Percentiles rank a stretch among this genome's conserved stretches.
Conservation (phyloP, 306 rosid species). For the Hylodesmum podocarpum region DNA sequence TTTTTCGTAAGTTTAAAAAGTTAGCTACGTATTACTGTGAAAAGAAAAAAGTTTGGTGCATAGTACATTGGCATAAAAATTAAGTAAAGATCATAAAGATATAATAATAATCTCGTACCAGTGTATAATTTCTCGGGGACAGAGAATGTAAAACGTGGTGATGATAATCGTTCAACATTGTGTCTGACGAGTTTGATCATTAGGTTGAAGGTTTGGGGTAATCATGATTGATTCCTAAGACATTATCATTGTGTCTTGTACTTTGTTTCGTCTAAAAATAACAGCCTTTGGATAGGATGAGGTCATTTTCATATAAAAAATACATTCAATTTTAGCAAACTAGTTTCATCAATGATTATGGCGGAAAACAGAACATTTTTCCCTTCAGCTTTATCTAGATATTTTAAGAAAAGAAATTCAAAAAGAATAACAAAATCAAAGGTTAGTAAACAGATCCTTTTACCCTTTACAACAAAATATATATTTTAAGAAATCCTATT, state of each 20-base stretch:
- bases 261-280: conserved; percentile 27
- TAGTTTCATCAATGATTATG: neutral
- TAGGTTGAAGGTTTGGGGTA: conserved; percentile 17
- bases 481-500: too few species aligned
- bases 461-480: too few species aligned
- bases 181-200: neutral
- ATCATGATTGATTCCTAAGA: conserved; percentile 18
- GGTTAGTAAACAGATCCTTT: neutral
- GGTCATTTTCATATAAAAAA: neutral
- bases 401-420: neutral
- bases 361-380: neutral
- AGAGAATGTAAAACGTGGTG: conserved; percentile 8
- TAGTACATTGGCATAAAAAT: too few species aligned
- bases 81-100: neutral
- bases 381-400: neutral
- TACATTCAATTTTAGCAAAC: neutral
- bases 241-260: conserved; percentile 33
- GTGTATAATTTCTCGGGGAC: neutral
- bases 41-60: too few species aligned
- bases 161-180: neutral
- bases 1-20: neutral
- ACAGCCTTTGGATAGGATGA: neutral
- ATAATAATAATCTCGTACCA: neutral
- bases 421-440: neutral
- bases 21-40: neutral